phyloP scores from a whole-genome alignment of 2,329 filamentous ascomycete species.

The Alternaria sp. region DNA sequence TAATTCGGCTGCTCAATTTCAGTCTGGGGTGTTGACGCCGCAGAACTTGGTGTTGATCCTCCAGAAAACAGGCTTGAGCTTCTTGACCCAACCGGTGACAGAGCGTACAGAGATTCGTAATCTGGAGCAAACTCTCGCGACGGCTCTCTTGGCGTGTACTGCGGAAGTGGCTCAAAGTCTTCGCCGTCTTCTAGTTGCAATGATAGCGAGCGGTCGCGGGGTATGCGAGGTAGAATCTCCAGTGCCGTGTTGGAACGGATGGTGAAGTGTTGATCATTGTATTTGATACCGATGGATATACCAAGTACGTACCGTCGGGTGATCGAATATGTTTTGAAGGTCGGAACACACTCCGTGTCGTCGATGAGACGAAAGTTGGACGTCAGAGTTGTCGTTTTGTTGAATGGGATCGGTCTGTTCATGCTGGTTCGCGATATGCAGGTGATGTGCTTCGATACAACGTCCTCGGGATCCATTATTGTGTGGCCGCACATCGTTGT shows the following conservation, averaged over 20 bases:
- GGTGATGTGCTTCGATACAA: slow-evolving; percentile 39
- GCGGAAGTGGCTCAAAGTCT: slow-evolving; percentile 41
- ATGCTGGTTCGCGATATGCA: slow-evolving; percentile 41
- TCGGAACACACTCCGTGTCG: slow-evolving; percentile 44
- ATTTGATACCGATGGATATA: slow-evolving; percentile 40
- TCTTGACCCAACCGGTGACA: slow-evolving; percentile 27
- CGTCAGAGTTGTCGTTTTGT: slow-evolving; percentile 29
- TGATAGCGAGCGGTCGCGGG: slow-evolving; percentile 17
- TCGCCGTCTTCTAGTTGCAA: slow-evolving; percentile 31
- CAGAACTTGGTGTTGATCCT: slow-evolving; percentile 13
- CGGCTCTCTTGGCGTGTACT: slow-evolving; percentile 39
- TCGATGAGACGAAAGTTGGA: slow-evolving; percentile 46
- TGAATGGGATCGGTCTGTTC: slow-evolving; percentile 32
- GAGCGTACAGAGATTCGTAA: slow-evolving; percentile 39
- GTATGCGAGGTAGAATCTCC: slow-evolving; percentile 41
- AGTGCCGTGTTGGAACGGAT: slow-evolving; percentile 38
- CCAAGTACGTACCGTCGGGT: slow-evolving; percentile 41
- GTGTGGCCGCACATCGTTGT: slow-evolving; percentile 41
- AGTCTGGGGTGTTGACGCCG: slow-evolving; percentile 15
- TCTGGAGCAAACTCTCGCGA: slow-evolving; percentile 42
- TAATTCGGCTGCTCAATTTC: slow-evolving; percentile 21
- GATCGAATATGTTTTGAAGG: slow-evolving; percentile 47
- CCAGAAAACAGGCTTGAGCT: slow-evolving; percentile 26
- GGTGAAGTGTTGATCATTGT: slow-evolving; percentile 34
- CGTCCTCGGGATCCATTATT: slow-evolving; percentile 38